A percentile compares a stretch with the other conserved stretches of the same genome.
Conservation (phyloP, 257 asterid species). For the Buddleja alternifolia region DNA sequence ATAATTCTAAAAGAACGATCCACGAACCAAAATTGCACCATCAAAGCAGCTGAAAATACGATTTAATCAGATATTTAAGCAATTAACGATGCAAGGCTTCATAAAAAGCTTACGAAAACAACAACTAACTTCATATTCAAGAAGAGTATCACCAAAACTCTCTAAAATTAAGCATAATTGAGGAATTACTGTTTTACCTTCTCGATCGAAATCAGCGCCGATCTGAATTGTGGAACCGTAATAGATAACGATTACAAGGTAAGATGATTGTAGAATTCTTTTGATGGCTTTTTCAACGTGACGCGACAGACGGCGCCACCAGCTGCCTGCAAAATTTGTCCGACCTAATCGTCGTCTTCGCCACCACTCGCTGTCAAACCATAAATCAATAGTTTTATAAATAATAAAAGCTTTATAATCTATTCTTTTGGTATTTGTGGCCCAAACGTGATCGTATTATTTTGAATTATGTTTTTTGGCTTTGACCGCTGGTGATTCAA, state of each 20-base stretch:
- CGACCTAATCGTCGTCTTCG: slow-evolving; percentile 14
- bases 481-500: background rate
- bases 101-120: background rate
- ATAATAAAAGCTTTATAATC: background rate
- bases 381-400: background rate
- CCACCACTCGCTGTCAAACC: slow-evolving; percentile 30
- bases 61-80: no score
- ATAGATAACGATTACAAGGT: background rate
- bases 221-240: background rate
- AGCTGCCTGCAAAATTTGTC: background rate
- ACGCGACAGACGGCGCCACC: no score
- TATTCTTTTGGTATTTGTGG: background rate
- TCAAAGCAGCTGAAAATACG: no score
- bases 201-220: no score
- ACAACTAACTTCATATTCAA: slow-evolving; percentile 4
- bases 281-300: no score
- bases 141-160: no score
- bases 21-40: no score
- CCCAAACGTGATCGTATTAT: background rate
- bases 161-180: no score
- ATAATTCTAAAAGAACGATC: no score
- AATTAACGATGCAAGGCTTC: no score
- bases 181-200: no score
- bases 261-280: background rate
- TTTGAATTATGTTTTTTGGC: background rate